Evolutionary conservation across 164 flowering plant genomes (phyloP), one percentile per base, ranked within the genome.

Genomic region (Vitis labrusca): DNA sequence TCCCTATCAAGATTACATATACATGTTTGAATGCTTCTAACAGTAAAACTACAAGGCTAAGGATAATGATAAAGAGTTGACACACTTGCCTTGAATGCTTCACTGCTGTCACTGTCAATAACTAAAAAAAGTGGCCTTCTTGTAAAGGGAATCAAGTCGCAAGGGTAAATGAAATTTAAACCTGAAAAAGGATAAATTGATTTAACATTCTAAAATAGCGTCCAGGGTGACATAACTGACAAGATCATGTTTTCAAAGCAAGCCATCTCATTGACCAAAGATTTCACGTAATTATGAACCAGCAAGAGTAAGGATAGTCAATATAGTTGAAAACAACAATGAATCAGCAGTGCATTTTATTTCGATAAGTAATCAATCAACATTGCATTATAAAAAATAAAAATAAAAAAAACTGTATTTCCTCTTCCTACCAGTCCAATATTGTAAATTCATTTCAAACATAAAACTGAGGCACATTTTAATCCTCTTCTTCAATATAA

Each of bases 131-230:
- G 87, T 53, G 99, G 98, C 77, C 84, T 85, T 81, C 99, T 90
- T 70, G 99, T 93, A 78, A 95, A 95, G 60, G 99, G 99, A 71
- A 91, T 71, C 62, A 96, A 74, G 78, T 96, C 99, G 72, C 73
- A 81, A 16, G 99, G 95, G 71, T 88, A 91, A 69, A 96, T 79
- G 81, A 83, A 85, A 65, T 88, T 86, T 60, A 73, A 65, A 77
- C 99, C 98, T 95, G 91, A 65, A 81, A 82, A 67, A 64, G 9
- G 32, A 10, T 54, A 23, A 10, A 17, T 23, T 19, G 49, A 49
- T 32, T 14, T 66, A 13, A 69, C 44, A 37, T 37, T 37, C 44
- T 37, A 37, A 37, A 37, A 37, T 13, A 32, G 8, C n/a, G 55
- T 30, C 49, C 8, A 7, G 13, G 19, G 19, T 7, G 9, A 52